A percentile compares a stretch with the other conserved stretches of the same genome.
Conservation (phyloP, 345 rosid genomes). For the Cochlearia excelsa region DNA sequence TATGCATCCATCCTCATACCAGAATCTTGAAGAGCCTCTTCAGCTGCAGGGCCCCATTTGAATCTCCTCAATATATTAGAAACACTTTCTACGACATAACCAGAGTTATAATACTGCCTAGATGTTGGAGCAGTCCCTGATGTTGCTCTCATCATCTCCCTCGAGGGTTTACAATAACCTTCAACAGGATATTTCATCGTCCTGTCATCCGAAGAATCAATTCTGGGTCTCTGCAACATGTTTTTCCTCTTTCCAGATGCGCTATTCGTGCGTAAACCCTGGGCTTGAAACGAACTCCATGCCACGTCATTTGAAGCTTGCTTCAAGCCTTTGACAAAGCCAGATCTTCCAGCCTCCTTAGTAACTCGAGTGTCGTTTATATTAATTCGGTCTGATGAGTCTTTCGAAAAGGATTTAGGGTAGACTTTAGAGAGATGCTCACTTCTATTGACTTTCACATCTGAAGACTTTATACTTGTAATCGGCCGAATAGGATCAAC, state of each 20-base stretch:
- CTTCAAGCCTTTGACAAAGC: conserved; percentile 41
- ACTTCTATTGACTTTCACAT: conserved; percentile 52
- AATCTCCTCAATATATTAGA: conserved; percentile 50
- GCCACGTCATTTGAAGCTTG: conserved; percentile 40
- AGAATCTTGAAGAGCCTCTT: conserved; percentile 62
- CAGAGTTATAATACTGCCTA: conserved; percentile 42
- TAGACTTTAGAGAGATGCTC: conserved; percentile 50
- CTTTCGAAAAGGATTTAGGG: conserved; percentile 43
- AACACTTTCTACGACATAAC: conserved; percentile 55
- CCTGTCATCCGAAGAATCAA: conserved; percentile 44
- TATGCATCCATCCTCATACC: conserved; percentile 65
- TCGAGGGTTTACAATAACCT: conserved; percentile 30
- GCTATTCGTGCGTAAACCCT: conserved; percentile 5
- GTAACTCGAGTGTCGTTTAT: conserved; percentile 29
- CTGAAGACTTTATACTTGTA: conserved; percentile 28
- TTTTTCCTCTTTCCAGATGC: conserved; percentile 49
- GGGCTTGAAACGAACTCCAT: conserved; percentile 29
- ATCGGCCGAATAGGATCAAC: not conserved
- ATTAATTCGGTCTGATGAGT: conserved; percentile 35
- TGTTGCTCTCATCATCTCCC: conserved; percentile 47
- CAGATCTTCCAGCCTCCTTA: conserved; percentile 44
- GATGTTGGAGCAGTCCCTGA: conserved; percentile 37
- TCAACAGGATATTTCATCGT: conserved; percentile 21
- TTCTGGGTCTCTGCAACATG: conserved; percentile 41
- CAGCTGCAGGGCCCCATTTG: conserved; percentile 79